Evolutionary conservation across 805 yeast genomes (phyloP).

Genomic region (Nadsonia fulvescens): DNA sequence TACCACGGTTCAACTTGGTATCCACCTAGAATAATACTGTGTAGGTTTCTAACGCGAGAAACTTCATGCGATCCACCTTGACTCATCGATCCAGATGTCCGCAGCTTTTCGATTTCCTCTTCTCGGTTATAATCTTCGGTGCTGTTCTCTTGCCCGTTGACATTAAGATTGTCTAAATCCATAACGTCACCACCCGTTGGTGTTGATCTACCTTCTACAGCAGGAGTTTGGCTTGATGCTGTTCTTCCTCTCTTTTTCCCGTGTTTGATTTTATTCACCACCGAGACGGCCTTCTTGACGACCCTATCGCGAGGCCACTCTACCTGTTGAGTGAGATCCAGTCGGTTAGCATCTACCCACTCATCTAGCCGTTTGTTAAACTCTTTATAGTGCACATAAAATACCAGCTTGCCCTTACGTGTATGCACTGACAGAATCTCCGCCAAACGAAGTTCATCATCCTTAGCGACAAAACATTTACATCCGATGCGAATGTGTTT

Average conservation of each 20-base stretch:
- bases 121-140: slow-evolving; percentile 67
- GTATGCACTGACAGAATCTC: slow-evolving; percentile 65
- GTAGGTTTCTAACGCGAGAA: slow-evolving; percentile 74
- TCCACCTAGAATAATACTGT: slow-evolving; percentile 66
- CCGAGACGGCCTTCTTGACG: slow-evolving; percentile 24
- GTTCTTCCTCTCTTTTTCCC: slow-evolving; percentile 14
- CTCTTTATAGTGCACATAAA: slow-evolving; percentile 86
- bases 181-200: slow-evolving; percentile 38
- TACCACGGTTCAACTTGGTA: slow-evolving; percentile 97
- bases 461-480: slow-evolving; percentile 67
- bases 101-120: slow-evolving; percentile 77
- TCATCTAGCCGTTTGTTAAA: slow-evolving; percentile 94
- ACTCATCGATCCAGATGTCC: slow-evolving; percentile 96
- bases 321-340: slow-evolving; percentile 55
- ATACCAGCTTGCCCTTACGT: slow-evolving; percentile 60
- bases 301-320: slow-evolving; percentile 47
- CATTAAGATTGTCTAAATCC: slow-evolving; percentile 72
- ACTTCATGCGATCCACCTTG: slow-evolving; percentile 70
- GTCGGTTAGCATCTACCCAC: slow-evolving; percentile 63
- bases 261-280: slow-evolving; percentile 11
- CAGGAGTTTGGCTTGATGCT: slow-evolving; percentile 4
- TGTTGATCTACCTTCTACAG: slow-evolving; percentile 9
- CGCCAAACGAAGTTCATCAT: slow-evolving; percentile 61
- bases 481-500: slow-evolving; percentile 33
- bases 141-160: slow-evolving; percentile 46